A percentile compares a stretch with the other conserved stretches of the same genome.
Conservation (phyloP, 768 basidiomycete genomes). For the Leccinum obscurum region DNA sequence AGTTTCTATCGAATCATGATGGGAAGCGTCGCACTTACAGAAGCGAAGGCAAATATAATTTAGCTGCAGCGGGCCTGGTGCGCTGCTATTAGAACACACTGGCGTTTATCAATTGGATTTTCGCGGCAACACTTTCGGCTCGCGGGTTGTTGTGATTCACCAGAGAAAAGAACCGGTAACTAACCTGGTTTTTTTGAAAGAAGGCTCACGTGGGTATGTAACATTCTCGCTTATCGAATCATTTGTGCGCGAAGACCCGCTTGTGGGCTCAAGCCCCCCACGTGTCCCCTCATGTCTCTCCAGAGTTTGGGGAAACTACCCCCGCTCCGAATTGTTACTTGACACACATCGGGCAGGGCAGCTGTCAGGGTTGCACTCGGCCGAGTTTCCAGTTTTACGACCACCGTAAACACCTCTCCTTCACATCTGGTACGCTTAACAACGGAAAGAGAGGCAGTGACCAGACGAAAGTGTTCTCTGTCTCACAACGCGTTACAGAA, state of each 20-base stretch:
- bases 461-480: not conserved
- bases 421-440: constrained; percentile 1
- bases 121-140: not conserved
- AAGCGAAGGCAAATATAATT: not conserved
- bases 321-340: not conserved
- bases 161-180: too few species aligned
- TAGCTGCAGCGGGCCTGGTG: not conserved
- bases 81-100: not conserved
- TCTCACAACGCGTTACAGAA: constrained; percentile 1
- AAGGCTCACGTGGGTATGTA: constrained; percentile 1
- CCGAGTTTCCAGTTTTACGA: not conserved
- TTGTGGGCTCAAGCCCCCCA: not conserved
- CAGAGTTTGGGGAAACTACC: not conserved
- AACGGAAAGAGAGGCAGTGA: constrained; percentile 6
- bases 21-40: not conserved
- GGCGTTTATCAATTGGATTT: not conserved
- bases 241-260: not conserved
- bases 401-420: constrained; percentile 10
- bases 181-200: not conserved
- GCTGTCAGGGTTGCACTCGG: not conserved
- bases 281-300: not conserved
- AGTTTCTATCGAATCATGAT: not conserved
- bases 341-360: constrained; percentile 2
- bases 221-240: not conserved
- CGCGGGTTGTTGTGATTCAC: not conserved